Evolutionary conservation across 1,284 basidiomycete species (phyloP).

Genomic region (Exobasidium rhododendri): DNA sequence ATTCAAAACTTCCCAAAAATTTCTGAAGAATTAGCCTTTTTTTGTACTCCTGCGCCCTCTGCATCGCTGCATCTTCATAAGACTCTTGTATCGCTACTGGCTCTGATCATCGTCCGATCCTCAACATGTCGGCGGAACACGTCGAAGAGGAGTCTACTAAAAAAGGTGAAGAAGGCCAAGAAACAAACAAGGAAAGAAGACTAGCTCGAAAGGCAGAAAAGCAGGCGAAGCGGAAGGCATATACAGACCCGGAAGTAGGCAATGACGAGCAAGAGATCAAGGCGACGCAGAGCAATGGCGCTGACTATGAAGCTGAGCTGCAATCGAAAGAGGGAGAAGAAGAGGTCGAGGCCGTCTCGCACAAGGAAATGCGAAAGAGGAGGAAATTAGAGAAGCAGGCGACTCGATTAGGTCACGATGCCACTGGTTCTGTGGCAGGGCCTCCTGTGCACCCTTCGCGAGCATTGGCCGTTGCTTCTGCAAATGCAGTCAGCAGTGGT

Average conservation of each 20-base stretch:
- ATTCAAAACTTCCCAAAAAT: too few species aligned
- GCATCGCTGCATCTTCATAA: too few species aligned
- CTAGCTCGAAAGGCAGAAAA: constrained; percentile 8
- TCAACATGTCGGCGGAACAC: constrained; percentile 3
- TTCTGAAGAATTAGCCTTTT: too few species aligned
- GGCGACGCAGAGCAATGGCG: neutral
- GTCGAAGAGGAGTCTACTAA: neutral
- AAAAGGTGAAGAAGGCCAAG: neutral
- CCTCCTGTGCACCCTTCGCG: neutral
- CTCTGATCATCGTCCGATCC: too few species aligned
- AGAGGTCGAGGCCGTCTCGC: constrained; percentile 36
- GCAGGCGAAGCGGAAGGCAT: neutral
- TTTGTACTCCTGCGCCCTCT: too few species aligned
- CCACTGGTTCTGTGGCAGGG: neutral
- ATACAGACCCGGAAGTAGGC: neutral
- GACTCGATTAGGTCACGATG: constrained; percentile 12
- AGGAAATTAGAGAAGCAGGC: constrained; percentile 29
- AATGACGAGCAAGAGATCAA: constrained; percentile 8
- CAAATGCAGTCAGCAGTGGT: constrained; percentile 4
- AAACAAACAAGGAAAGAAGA: constrained; percentile 8
- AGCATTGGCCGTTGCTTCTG: constrained; percentile 3
- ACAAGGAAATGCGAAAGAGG: constrained; percentile 48
- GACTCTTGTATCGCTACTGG: too few species aligned
- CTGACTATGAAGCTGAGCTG: constrained; percentile 58
- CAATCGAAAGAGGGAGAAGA: constrained; percentile 65